A percentile compares a stretch with the other conserved stretches of the same genome.
Conservation (phyloP, 768 basidiomycete genomes). For the Phlebiopsis flavidoalba region DNA sequence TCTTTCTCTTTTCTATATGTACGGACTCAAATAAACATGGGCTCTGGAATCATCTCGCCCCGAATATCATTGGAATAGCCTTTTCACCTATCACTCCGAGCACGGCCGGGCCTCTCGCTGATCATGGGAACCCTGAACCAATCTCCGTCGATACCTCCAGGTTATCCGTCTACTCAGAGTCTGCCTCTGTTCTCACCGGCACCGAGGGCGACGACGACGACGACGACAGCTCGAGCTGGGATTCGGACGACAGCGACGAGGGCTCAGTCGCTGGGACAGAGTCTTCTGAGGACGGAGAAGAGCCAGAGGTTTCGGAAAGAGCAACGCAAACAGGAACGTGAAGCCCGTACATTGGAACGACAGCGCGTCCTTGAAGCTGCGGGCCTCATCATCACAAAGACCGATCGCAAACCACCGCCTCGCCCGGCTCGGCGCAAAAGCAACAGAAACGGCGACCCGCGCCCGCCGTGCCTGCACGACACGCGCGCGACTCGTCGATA, state of each 20-base stretch:
- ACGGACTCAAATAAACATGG: slow-evolving; percentile 17
- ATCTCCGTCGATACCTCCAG: neutral
- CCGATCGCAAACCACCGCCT: slow-evolving; percentile 48
- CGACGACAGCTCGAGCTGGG: slow-evolving; percentile 19
- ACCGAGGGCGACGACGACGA: slow-evolving; percentile 15
- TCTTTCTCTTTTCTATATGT: slow-evolving; percentile 43
- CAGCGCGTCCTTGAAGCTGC: slow-evolving; percentile 84
- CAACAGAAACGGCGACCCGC: slow-evolving; percentile 40
- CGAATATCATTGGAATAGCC: slow-evolving; percentile 10
- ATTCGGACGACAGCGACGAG: slow-evolving; percentile 28
- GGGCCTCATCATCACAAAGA: slow-evolving; percentile 69
- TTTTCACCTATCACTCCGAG: slow-evolving; percentile 10
- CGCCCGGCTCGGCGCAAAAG: slow-evolving; percentile 29
- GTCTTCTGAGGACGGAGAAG: slow-evolving; percentile 30
- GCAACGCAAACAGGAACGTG: slow-evolving; percentile 46
- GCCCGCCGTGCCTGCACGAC: slow-evolving; percentile 42
- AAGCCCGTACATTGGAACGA: slow-evolving; percentile 68
- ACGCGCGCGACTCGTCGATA: slow-evolving; percentile 17
- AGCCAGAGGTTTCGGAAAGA: slow-evolving; percentile 30
- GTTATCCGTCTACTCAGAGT: neutral
- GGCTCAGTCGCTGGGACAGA: slow-evolving; percentile 39
- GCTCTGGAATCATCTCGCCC: slow-evolving; percentile 8
- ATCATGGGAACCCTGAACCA: neutral
- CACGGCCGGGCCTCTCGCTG: neutral
- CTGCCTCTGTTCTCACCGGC: neutral